These are phyloP conservation scores for Boletus semigastroideus DNA, from an alignment of 1,284 basidiomycete species.

Conservation along the genomic window DNA sequence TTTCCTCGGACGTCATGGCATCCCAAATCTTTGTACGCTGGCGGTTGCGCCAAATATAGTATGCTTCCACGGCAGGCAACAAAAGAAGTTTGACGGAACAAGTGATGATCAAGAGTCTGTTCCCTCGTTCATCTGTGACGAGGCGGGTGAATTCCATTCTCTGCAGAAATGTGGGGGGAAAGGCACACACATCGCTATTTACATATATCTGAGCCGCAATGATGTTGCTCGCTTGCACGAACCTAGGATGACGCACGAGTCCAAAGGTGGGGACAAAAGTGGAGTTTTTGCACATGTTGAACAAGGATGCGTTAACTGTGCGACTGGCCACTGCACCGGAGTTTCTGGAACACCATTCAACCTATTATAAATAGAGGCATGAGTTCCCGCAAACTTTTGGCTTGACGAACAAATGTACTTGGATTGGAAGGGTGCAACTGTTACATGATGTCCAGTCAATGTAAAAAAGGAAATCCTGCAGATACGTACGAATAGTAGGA, in stretches of 20 bases:
- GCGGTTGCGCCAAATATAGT: constrained; percentile 52
- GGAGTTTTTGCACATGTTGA: constrained; percentile 44
- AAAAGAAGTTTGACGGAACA: constrained; percentile 46
- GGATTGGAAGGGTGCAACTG: constrained; percentile 38
- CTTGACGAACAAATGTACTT: constrained; percentile 18
- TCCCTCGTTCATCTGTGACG: constrained; percentile 48
- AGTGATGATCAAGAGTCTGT: constrained; percentile 45
- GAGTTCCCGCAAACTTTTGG: background rate
- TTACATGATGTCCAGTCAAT: background rate
- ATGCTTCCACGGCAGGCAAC: constrained; percentile 48
- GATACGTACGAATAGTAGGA: constrained; percentile 10
- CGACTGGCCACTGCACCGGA: constrained; percentile 45
- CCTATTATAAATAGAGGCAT: constrained; percentile 29
- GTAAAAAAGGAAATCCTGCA: constrained; percentile 2
- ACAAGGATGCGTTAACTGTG: constrained; percentile 54
- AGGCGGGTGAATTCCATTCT: background rate
- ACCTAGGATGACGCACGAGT: constrained; percentile 20
- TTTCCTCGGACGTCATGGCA: constrained; percentile 48
- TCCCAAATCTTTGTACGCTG: constrained; percentile 51
- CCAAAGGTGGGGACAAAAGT: background rate
- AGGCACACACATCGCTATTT: constrained; percentile 43
- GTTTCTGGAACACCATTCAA: constrained; percentile 36
- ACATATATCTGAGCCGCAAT: constrained; percentile 49
- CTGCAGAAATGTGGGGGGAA: background rate
- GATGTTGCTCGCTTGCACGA: constrained; percentile 47